Base-by-base conservation (phyloP, 495 filamentous ascomycete genomes). In the Trichocladium uniseriatum region DNA sequence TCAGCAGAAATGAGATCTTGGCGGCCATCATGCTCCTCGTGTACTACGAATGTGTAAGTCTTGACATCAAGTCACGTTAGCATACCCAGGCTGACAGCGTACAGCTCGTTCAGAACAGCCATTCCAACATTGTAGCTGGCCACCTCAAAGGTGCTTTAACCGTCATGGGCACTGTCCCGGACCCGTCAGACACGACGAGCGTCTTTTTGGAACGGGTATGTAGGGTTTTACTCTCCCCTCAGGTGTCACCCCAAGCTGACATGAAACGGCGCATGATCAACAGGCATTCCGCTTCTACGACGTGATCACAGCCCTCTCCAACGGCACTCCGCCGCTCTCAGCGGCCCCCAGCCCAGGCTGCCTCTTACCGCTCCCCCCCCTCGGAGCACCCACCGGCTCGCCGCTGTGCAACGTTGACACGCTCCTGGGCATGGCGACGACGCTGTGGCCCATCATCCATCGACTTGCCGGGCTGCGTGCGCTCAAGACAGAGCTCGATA, bases 201-300 rank as follows among this genome's bases (percentile, higher is more conserved):
- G 56, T 69, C 16, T 82, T 81, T 49, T 58, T 82, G 10, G 78
- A 80, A 62, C 69, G 77, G 13, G 78, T 80, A 64, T 22, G 75
- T 65, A 6, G 31, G 19, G 38, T 29, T 29, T 29, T 29, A 5
- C 14, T 24, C 5, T 38, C 0, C 19, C 38, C 15, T 7, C 6
- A 29, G 11, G 32, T 44, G 1, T 13, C 19, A 28, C 27, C 7
- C 2, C 20, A 14, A 21, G 14, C 53, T 51, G 14, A 47, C 37
- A 29, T 6, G 24, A n/a, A n/a, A n/a, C n/a, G n/a, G n/a, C n/a
- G n/a, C n/a, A 15, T 29, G 10, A 29, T 5, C 27, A 18, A 7
- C 29, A 80, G 76, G 78, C 78, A 3, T 82, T 82, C 48, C 71
- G 78, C 6, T 82, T 80, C 53, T 82, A 81, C 62, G 79, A 82